Percentiles rank a stretch among this genome's conserved stretches.
Evolutionary conservation across 1,139 yeast species (phyloP).

Genomic region (Meyerozyma athensensis): DNA sequence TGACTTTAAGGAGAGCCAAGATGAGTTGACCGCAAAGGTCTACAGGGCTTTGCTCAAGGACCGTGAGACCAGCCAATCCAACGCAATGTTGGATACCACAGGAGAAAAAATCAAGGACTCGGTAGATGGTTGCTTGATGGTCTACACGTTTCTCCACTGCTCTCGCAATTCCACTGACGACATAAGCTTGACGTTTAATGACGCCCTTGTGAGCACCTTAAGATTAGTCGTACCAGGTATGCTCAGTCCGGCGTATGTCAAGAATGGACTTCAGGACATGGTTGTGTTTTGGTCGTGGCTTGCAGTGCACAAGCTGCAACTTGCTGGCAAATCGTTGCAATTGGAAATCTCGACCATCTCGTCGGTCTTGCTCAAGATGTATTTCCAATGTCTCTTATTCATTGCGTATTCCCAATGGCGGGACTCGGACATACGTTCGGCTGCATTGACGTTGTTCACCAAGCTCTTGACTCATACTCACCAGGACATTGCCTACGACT

Average conservation of each 20-base stretch:
- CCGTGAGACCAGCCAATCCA: conserved; percentile 27
- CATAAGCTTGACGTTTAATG: conserved; percentile 23
- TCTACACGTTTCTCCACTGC: conserved; percentile 23
- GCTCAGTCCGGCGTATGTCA: conserved; percentile 24
- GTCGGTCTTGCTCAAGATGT: conserved; percentile 24
- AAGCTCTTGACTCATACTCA: conserved; percentile 52
- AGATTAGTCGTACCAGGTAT: conserved; percentile 34
- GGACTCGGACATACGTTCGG: conserved; percentile 21
- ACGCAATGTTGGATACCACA: conserved; percentile 20
- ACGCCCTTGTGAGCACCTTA: conserved; percentile 31
- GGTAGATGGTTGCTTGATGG: conserved; percentile 25
- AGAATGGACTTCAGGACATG: conserved; percentile 25
- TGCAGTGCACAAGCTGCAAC: conserved; percentile 23
- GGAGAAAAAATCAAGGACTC: conserved; percentile 29
- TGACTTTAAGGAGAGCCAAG: conserved; percentile 13
- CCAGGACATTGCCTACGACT: conserved; percentile 54
- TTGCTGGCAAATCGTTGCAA: conserved; percentile 17
- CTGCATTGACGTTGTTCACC: conserved; percentile 46
- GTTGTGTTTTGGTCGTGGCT: conserved; percentile 40
- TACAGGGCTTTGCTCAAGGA: conserved; percentile 34
- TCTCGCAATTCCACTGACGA: conserved; percentile 13
- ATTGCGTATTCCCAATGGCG: conserved; percentile 14
- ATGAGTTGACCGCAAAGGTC: conserved; percentile 19
- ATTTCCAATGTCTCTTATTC: conserved; percentile 31
- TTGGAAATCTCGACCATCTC: conserved; percentile 32